Conservation (phyloP, 164 flowering plant genomes). For the Brasenia schreberi region DNA sequence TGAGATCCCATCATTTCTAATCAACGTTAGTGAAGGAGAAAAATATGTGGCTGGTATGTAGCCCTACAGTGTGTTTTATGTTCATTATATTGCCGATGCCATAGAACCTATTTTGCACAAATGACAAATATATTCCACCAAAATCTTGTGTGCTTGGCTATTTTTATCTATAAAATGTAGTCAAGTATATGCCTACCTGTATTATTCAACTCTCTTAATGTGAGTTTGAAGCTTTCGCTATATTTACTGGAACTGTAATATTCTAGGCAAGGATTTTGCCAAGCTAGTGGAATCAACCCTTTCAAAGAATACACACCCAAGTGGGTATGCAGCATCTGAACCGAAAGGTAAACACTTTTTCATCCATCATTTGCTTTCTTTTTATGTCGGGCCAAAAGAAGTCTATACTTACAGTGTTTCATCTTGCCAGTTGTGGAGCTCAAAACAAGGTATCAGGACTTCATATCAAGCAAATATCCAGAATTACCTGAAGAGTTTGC, state of each 20-base stretch:
- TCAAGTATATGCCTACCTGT: no score
- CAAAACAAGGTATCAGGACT: constrained; percentile 22
- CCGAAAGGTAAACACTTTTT: constrained; percentile 20
- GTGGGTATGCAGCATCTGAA: constrained; percentile 6
- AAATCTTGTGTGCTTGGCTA: no score
- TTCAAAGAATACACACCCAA: constrained; percentile 15
- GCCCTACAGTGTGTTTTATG: no score
- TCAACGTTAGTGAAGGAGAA: constrained; percentile 28
- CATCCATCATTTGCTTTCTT: neutral
- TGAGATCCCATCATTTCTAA: constrained; percentile 26
- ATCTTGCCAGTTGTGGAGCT: constrained; percentile 23
- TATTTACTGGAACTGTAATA: neutral
- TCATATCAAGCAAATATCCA: constrained; percentile 23
- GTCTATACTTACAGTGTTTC: neutral
- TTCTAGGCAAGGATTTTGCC: constrained; percentile 29
- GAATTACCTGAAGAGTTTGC: constrained; percentile 35
- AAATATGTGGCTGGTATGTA: constrained; percentile 27
- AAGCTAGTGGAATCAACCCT: constrained; percentile 25
- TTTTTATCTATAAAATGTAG: no score
- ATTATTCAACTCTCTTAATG: no score
- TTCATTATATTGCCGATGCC: no score
- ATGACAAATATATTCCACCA: no score
- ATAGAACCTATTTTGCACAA: no score
- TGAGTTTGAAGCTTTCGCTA: no score
- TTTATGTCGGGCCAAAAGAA: neutral